Conservation (phyloP, 495 filamentous ascomycete species). For the Lophium mytilinum region DNA sequence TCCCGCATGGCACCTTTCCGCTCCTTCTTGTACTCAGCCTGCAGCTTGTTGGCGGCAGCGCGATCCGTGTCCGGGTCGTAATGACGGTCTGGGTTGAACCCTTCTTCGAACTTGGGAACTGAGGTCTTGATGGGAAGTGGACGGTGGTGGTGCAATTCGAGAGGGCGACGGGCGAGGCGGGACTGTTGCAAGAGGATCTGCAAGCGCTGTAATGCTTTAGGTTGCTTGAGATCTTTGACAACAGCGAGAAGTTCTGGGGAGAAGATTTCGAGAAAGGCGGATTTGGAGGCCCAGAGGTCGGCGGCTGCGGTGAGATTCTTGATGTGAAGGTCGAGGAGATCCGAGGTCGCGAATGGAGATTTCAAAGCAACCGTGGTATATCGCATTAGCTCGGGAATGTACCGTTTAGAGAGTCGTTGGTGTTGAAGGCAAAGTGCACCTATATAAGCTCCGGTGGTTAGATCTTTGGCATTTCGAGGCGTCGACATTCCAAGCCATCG, state of each 20-base stretch:
- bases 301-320: conserved; percentile 18
- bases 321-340: conserved; percentile 20
- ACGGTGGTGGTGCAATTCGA: conserved; percentile 81
- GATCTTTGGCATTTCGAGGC: conserved; percentile 53
- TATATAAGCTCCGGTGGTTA: conserved; percentile 69
- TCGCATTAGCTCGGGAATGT: conserved; percentile 78
- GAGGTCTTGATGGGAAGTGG: conserved; percentile 80
- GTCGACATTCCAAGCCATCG: conserved; percentile 74
- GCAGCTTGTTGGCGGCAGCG: conserved; percentile 68
- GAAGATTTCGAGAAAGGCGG: conserved; percentile 30
- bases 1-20: conserved; percentile 91
- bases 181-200: conserved; percentile 45
- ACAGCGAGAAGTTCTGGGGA: conserved; percentile 10
- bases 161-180: conserved; percentile 57
- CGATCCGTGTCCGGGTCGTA: conserved; percentile 91
- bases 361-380: conserved; percentile 67
- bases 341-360: conserved; percentile 3
- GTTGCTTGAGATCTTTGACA: conserved; percentile 8
- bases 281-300: conserved; percentile 30
- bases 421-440: conserved; percentile 70
- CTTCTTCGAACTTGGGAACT: conserved; percentile 94
- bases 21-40: conserved; percentile 87
- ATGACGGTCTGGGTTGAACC: conserved; percentile 87
- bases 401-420: conserved; percentile 70
- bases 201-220: conserved; percentile 30